Evolutionary conservation across 768 basidiomycete genomes (phyloP).

Genomic region (Sarcodon sp.): DNA sequence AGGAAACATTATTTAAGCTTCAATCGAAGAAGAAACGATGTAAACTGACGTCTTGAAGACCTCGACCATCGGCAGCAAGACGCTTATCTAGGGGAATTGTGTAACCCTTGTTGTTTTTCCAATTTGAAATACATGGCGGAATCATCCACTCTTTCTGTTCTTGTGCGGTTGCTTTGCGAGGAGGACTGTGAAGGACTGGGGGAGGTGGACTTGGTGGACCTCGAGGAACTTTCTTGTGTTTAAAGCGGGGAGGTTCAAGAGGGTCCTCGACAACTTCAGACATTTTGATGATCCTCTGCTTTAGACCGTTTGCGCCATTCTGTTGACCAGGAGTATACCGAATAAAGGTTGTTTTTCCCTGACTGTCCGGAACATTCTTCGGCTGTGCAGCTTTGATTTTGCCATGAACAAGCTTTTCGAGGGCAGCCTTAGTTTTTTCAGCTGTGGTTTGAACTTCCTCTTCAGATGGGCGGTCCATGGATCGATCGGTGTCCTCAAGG

Average conservation of each 20-base stretch:
- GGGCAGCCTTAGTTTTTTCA: constrained; percentile 79
- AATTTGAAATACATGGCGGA: constrained; percentile 97
- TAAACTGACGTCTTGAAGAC: constrained; percentile 82
- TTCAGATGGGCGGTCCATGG: constrained; percentile 89
- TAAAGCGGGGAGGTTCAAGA: constrained; percentile 92
- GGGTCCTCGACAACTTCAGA: constrained; percentile 96
- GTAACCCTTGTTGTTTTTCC: constrained; percentile 99
- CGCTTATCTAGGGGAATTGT: constrained; percentile 98
- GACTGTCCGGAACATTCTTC: constrained; percentile 80
- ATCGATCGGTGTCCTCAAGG: constrained; percentile 54
- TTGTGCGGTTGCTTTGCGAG: constrained; percentile 88
- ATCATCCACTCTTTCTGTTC: constrained; percentile 99
- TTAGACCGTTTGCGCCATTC: constrained; percentile 50
- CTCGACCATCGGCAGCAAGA: constrained; percentile 94
- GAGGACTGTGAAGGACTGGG: constrained; percentile 89
- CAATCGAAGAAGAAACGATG: background rate
- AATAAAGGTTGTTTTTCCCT: constrained; percentile 81
- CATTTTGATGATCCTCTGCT: constrained; percentile 99
- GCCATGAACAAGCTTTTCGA: constrained; percentile 87
- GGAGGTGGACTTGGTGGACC: constrained; percentile 96
- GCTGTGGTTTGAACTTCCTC: constrained; percentile 87
- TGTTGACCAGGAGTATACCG: constrained; percentile 96
- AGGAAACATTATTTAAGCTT: background rate
- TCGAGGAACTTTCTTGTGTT: constrained; percentile 97
- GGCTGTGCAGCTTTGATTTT: constrained; percentile 99